Base-by-base conservation (phyloP, 2,329 filamentous ascomycete genomes). In the Lecanicillium sp. region DNA sequence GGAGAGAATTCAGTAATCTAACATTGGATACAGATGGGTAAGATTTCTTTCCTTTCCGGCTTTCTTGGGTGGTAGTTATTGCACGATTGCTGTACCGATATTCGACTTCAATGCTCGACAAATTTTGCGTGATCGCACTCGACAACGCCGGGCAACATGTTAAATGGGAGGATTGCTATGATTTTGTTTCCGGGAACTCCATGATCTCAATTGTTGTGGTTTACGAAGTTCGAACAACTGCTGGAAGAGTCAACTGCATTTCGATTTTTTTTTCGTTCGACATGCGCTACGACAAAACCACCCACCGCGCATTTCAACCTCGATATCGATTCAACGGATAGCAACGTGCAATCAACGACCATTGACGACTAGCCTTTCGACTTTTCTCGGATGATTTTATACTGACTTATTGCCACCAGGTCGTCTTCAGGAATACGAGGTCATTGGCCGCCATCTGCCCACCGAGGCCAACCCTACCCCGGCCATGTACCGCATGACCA, bases 391-490 rank as follows among this genome's bases (percentile, higher is more conserved):
- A 29, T 12, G n/a, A 12, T n/a, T 17, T n/a, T 17, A 43, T 49
- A 61, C 65, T 62, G 48, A 61, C 55, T 47, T 43, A 43, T 30
- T 38, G 41, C 33, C 34, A 34, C 41, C 70, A 98, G 92, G 89
- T 87, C 92, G 92, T 81, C 89, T 98, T 76, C 85, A 88, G 70
- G 92, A 98, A 83, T 98, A 95, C 82, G 92, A 96, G 83, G 90
- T 98, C 78, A 95, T 98, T 67, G 92, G 94, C 76, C 90, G 94
- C 73, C 90, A 95, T 74, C 73, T 98, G 84, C 92, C 92, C 73
- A 86, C 84, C 64, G 92, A 98, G 78, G 78, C 84, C 67, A 94
- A 95, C 80, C 88, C 90, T 63, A 87, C 86, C 62, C 92, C 92
- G 60, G 90, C 92, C 77, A 84, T 98, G 71, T 98, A 96, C 83